phyloP scores from a whole-genome alignment of 805 yeast genomes.

The Myxozyma neglecta region DNA sequence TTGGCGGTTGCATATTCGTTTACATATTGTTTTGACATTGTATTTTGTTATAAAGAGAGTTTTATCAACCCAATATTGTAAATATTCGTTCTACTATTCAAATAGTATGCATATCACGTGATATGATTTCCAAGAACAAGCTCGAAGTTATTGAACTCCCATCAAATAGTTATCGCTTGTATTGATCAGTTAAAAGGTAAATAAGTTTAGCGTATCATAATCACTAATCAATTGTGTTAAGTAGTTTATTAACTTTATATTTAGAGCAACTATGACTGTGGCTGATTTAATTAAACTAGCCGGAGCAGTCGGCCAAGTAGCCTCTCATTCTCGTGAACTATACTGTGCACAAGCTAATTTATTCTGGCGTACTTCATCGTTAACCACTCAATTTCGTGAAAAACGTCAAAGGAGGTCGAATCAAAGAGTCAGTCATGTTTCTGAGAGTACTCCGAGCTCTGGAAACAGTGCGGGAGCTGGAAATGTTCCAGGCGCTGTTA shows the following conservation, averaged over 20 bases:
- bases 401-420: not conserved
- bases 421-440: not conserved
- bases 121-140: too few relatives aligned
- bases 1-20: not conserved
- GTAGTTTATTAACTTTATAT: not conserved
- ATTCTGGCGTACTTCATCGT: constrained; percentile 22
- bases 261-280: constrained; percentile 6
- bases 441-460: not conserved
- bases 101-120: too few relatives aligned
- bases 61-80: too few relatives aligned
- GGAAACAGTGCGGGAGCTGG: not conserved
- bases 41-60: not conserved
- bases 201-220: not conserved
- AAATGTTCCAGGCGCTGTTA: not conserved
- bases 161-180: too few relatives aligned
- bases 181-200: not conserved
- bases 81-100: too few relatives aligned
- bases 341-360: constrained; percentile 10
- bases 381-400: constrained; percentile 12
- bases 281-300: constrained; percentile 24
- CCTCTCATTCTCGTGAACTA: constrained; percentile 4
- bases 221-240: not conserved
- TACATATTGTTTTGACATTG: not conserved
- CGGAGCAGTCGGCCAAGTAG: constrained; percentile 16
- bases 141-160: too few relatives aligned